These are phyloP conservation scores for Tetrapisispora phaffii DNA, from an alignment of 805 yeast genomes.

Conservation along the genomic window DNA sequence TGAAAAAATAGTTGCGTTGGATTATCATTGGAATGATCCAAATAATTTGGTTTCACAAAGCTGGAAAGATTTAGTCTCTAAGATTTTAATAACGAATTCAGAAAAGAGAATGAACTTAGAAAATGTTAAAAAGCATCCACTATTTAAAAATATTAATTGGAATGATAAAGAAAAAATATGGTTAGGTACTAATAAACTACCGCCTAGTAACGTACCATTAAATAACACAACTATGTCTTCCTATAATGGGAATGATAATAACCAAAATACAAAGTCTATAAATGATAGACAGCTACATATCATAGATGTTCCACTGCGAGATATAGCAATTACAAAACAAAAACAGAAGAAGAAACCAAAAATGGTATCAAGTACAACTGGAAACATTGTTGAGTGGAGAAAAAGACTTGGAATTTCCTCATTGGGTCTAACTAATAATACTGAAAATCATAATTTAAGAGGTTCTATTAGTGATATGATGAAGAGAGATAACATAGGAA, in stretches of 20 bases:
- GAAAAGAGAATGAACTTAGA: slow-evolving; percentile 48
- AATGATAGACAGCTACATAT: slow-evolving; percentile 20
- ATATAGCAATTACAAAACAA: slow-evolving; percentile 22
- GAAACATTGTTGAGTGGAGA: slow-evolving; percentile 32
- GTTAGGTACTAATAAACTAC: slow-evolving; percentile 33
- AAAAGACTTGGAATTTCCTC: slow-evolving; percentile 25
- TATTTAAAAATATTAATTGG: slow-evolving; percentile 67
- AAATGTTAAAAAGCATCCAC: slow-evolving; percentile 54
- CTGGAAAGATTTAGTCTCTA: slow-evolving; percentile 59
- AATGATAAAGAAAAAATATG: slow-evolving; percentile 55
- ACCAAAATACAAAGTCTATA: slow-evolving; percentile 11
- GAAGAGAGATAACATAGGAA: neutral
- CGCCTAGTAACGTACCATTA: neutral
- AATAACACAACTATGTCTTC: neutral
- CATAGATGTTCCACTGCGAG: slow-evolving; percentile 22
- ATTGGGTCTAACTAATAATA: neutral
- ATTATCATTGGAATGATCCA: slow-evolving; percentile 45
- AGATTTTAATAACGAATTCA: slow-evolving; percentile 64
- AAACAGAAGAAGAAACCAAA: slow-evolving; percentile 19
- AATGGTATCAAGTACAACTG: slow-evolving; percentile 24
- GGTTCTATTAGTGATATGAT: neutral
- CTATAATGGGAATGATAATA: neutral
- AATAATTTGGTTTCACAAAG: neutral
- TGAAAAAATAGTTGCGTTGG: slow-evolving; percentile 72
- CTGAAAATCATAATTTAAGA: neutral